Evolutionary conservation across 169 alveolate species (phyloP).

Genomic region (Cryptosporidium sp.): DNA sequence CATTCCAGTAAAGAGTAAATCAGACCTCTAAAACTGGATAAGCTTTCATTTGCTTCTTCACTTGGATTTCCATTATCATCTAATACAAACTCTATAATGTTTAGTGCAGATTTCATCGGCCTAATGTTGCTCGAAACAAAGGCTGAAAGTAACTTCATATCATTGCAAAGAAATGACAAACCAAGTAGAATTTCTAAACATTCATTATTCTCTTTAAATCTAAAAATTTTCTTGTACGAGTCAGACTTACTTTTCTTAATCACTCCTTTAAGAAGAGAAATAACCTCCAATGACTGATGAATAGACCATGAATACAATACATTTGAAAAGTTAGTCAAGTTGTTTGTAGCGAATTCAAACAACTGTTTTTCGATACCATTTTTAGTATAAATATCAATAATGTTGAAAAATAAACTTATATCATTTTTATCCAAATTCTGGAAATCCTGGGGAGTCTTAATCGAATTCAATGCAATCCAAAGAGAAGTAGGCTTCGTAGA

Average conservation of each 20-base stretch:
- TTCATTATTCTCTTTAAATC: background rate
- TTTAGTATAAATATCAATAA: constrained; percentile 33
- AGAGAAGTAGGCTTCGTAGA: constrained; percentile 55
- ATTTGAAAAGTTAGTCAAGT: constrained; percentile 5
- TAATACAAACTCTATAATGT: constrained; percentile 2
- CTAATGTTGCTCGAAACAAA: constrained; percentile 27
- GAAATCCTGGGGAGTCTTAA: background rate
- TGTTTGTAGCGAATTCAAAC: background rate
- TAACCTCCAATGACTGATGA: background rate
- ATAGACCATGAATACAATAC: constrained; percentile 58
- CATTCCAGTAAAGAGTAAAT: constrained; percentile 28
- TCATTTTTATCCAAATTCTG: constrained; percentile 9
- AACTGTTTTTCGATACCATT: constrained; percentile 27
- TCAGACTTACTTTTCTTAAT: constrained; percentile 4
- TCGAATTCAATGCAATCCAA: constrained; percentile 26
- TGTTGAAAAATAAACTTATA: constrained; percentile 8
- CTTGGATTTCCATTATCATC: background rate
- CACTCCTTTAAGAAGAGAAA: background rate
- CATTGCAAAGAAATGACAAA: background rate
- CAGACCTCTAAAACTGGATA: background rate
- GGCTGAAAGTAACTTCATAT: background rate
- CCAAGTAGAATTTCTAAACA: background rate
- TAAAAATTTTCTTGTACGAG: background rate
- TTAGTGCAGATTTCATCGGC: constrained; percentile 17
- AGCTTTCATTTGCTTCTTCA: background rate